These are phyloP conservation scores for Hansenula sp. DNA, from an alignment of 1,139 yeast genomes.

Conservation along the genomic window DNA sequence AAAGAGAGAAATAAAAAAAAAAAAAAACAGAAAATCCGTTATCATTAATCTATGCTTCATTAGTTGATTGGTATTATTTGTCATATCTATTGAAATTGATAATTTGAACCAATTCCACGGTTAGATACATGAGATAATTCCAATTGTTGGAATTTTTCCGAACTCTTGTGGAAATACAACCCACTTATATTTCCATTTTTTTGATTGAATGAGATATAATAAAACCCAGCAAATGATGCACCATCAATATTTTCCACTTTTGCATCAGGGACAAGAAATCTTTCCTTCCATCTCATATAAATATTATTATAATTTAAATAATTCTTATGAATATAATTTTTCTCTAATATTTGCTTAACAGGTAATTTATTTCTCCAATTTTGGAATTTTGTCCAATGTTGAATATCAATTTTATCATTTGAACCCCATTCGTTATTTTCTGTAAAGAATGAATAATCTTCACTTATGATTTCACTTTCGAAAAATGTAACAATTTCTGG, in stretches of 20 bases:
- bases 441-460: conserved; percentile 44
- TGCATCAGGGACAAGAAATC: conserved; percentile 79
- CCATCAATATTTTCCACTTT: conserved; percentile 59
- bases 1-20: too few relatives aligned
- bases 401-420: conserved; percentile 63
- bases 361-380: conserved; percentile 41
- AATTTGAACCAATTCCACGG: conserved; percentile 33
- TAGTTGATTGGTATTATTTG: too few relatives aligned
- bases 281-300: conserved; percentile 95
- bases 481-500: conserved; percentile 84
- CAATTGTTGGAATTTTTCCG: conserved; percentile 74
- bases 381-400: conserved; percentile 83
- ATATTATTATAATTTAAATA: conserved; percentile 45
- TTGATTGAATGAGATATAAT: conserved; percentile 81
- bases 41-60: too few relatives aligned
- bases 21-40: too few relatives aligned
- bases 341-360: conserved; percentile 24
- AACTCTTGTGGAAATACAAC: conserved; percentile 71
- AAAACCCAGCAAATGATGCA: conserved; percentile 91
- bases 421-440: conserved; percentile 55
- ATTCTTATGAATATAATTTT: conserved; percentile 28
- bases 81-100: conserved; percentile 25
- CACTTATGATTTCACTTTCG: conserved; percentile 80
- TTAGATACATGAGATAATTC: conserved; percentile 45
- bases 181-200: conserved; percentile 74